Evolutionary conservation across 2,329 filamentous ascomycete genomes (phyloP).

Genomic region (Thermothelomyces thermophilus): DNA sequence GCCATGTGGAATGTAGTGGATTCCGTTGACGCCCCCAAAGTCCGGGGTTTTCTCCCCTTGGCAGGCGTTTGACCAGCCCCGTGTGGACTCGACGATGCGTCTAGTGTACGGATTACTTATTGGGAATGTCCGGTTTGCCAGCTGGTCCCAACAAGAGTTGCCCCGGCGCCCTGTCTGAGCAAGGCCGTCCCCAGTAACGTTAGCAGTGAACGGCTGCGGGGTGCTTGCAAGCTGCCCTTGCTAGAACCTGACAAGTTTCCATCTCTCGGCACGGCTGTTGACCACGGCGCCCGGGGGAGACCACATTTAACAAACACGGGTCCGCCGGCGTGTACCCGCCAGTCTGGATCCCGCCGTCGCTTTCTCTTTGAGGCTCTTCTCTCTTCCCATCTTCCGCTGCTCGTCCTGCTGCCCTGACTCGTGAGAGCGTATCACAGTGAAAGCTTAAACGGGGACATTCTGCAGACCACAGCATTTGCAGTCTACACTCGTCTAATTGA

Average conservation of each 20-base stretch:
- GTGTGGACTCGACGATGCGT: conserved; percentile 4
- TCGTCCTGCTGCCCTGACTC: background rate
- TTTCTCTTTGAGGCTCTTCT: background rate
- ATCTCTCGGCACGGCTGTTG: conserved; percentile 22
- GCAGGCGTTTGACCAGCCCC: background rate
- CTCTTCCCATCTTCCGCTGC: background rate
- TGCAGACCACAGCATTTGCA: background rate
- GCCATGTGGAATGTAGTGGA: conserved; percentile 12
- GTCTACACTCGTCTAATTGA: background rate
- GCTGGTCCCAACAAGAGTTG: conserved; percentile 3
- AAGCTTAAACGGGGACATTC: background rate
- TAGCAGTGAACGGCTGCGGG: conserved; percentile 14
- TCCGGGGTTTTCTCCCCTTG: conserved; percentile 11
- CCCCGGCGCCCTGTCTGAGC: conserved; percentile 15
- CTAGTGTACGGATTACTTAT: no score
- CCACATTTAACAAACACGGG: conserved; percentile 16
- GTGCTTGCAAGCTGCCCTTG: conserved; percentile 16
- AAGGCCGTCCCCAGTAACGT: conserved; percentile 18
- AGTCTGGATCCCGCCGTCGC: background rate
- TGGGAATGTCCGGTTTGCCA: conserved; percentile 12
- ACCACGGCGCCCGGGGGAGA: conserved; percentile 14
- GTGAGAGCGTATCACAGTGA: background rate
- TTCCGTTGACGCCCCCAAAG: conserved; percentile 6
- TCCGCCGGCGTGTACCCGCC: conserved; percentile 11
- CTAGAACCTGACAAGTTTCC: conserved; percentile 15